Evolutionary conservation across 352 stramenopile genomes (phyloP).

Genomic region (Phytopythium vexans): DNA sequence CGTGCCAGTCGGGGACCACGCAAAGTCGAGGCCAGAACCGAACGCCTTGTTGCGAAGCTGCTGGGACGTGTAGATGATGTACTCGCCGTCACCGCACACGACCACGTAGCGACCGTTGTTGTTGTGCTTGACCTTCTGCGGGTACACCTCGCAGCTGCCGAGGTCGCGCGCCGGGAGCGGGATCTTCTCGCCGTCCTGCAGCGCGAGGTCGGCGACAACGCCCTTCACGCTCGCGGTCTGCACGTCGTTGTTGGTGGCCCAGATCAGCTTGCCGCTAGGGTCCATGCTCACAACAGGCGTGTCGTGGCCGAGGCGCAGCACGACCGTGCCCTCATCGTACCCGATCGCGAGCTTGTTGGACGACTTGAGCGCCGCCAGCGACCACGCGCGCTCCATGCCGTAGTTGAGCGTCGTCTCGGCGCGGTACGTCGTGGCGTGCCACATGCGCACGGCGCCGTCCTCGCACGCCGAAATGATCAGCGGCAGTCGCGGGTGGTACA

Average conservation of each 20-base stretch:
- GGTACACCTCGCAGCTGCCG: constrained; percentile 97
- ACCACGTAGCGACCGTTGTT: constrained; percentile 98
- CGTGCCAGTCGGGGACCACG: constrained; percentile 95
- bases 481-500: constrained; percentile 98
- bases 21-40: constrained; percentile 97
- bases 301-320: constrained; percentile 97
- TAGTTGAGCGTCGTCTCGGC: constrained; percentile 99
- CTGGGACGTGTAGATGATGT: constrained; percentile 99
- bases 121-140: constrained; percentile 98
- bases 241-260: constrained; percentile 98
- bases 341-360: constrained; percentile 94
- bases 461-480: constrained; percentile 98
- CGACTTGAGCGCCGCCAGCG: constrained; percentile 78
- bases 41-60: constrained; percentile 95
- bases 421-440: constrained; percentile 93
- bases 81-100: constrained; percentile 99
- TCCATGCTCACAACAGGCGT: constrained; percentile 98
- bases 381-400: constrained; percentile 98
- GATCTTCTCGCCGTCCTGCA: constrained; percentile 89
- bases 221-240: constrained; percentile 93
- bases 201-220: constrained; percentile 63
- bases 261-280: constrained; percentile 96
- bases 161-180: constrained; percentile 89
- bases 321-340: constrained; percentile 94
- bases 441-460: constrained; percentile 95